phyloP scores from a whole-genome alignment of 2,329 filamentous ascomycete genomes.

The Shiraia bambusicola region DNA sequence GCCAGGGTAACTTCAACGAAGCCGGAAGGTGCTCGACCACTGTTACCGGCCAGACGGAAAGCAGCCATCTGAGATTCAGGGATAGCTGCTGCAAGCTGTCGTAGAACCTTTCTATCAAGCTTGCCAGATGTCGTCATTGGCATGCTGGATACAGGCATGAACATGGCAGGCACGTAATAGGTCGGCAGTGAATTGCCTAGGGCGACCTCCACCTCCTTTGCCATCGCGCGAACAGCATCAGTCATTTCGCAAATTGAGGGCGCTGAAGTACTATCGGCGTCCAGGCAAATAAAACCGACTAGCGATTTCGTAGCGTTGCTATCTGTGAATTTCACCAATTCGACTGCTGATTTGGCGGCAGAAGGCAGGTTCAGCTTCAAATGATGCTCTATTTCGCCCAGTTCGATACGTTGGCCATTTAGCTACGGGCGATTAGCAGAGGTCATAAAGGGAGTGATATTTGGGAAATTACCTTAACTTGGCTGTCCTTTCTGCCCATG shows the following conservation, averaged over 20 bases:
- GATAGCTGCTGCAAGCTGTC: constrained; percentile 39
- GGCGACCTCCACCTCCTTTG: constrained; percentile 28
- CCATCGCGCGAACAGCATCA: constrained; percentile 16
- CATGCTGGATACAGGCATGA: constrained; percentile 46
- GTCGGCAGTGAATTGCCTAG: constrained; percentile 39
- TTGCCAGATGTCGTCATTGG: constrained; percentile 49
- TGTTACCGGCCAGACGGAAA: constrained; percentile 35
- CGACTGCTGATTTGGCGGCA: constrained; percentile 47
- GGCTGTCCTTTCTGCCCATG: constrained; percentile 38
- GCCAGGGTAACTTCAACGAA: constrained; percentile 24
- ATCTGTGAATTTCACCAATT: constrained; percentile 39
- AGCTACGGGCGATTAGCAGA: constrained; percentile 39
- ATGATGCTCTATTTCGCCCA: constrained; percentile 51
- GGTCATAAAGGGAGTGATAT: constrained; percentile 27
- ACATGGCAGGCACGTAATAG: constrained; percentile 50
- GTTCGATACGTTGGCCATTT: constrained; percentile 49
- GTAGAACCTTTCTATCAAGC: constrained; percentile 45
- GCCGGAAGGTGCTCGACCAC: constrained; percentile 30
- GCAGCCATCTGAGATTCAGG: constrained; percentile 26
- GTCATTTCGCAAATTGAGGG: constrained; percentile 24
- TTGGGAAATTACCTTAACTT: constrained; percentile 32
- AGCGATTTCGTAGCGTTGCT: constrained; percentile 29
- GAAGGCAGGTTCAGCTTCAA: constrained; percentile 40
- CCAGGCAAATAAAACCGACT: constrained; percentile 32
- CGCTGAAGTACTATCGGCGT: constrained; percentile 7